Conservation (phyloP, 2,329 filamentous ascomycete genomes). For the Colletotrichum horii region DNA sequence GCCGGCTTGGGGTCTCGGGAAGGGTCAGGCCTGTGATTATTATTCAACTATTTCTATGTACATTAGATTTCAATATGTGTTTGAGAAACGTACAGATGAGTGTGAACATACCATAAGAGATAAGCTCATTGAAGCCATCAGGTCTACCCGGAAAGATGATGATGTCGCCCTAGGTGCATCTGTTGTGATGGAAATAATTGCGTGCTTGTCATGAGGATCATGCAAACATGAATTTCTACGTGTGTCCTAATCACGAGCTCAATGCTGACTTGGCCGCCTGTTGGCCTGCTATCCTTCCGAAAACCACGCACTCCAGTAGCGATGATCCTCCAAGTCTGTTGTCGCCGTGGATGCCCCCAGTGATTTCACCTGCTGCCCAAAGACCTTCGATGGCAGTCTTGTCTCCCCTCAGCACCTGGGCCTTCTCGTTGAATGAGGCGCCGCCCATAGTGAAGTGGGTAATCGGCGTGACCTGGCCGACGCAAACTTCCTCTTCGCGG, state of each 20-base stretch:
- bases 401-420: conserved; percentile 51
- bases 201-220: neutral
- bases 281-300: conserved; percentile 62
- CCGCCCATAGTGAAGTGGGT: conserved; percentile 74
- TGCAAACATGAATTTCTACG: neutral
- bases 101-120: neutral
- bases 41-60: neutral
- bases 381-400: conserved; percentile 54
- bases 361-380: conserved; percentile 69
- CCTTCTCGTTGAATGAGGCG: conserved; percentile 58
- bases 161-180: neutral
- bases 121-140: too few species aligned
- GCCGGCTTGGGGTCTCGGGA: neutral
- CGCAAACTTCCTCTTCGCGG: conserved; percentile 57
- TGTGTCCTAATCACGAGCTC: neutral
- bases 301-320: conserved; percentile 68
- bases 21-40: neutral
- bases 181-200: neutral
- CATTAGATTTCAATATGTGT: neutral
- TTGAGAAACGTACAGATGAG: neutral
- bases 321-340: conserved; percentile 68
- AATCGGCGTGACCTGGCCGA: conserved; percentile 67
- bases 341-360: conserved; percentile 67
- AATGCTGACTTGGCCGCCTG: conserved; percentile 41
- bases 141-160: neutral